Base-by-base conservation (phyloP, 352 stramenopile genomes). In the Pythium dissimile region DNA sequence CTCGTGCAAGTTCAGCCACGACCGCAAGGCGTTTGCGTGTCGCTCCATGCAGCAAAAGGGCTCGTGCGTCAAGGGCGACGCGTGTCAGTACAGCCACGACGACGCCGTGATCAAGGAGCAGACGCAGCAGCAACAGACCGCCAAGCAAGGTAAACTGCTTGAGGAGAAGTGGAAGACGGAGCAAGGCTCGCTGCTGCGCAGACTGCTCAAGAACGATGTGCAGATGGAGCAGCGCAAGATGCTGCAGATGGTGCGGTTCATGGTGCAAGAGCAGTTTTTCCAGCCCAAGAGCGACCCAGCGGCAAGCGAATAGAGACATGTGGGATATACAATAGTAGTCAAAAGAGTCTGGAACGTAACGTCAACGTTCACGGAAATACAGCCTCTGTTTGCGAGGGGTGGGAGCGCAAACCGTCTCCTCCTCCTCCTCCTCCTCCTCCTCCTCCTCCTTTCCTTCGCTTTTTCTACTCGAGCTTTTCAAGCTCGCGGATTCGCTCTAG, bases 401-500 rank as follows among this genome's bases (percentile, higher is more conserved):
- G n/a, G n/a, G n/a, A n/a, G n/a, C n/a, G n/a, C n/a, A n/a, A n/a
- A n/a, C n/a, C n/a, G n/a, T n/a, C n/a, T n/a, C n/a, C n/a, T n/a
- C n/a, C n/a, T n/a, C n/a, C 10, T 16, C 41, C 35, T 37, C 23
- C 37, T 51, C 23, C 5, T 26, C 5, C 18, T 37, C 21, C 16
- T 38, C 5, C 26, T 51, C 13, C 1, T 32, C 37, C 26, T 51
- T 6, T 39, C n/a, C 13, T 38, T 38, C 12, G 43, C 18, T 37
- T 28, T 46, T 49, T 15, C 35, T 87, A 92, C 58, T 96, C 86
- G 44, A 97, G 73, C 70, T 97, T 97, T 60, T 98, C 89, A 11
- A 97, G 75, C 62, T 97, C 87, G 31, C 81, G 77, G 43, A 98
- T 94, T 64, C 89, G 82, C 45, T 97, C 85, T 26, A 98, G 84